Conservation (phyloP, 2,329 filamentous ascomycete genomes). For the Neodidymelliopsis sp. region DNA sequence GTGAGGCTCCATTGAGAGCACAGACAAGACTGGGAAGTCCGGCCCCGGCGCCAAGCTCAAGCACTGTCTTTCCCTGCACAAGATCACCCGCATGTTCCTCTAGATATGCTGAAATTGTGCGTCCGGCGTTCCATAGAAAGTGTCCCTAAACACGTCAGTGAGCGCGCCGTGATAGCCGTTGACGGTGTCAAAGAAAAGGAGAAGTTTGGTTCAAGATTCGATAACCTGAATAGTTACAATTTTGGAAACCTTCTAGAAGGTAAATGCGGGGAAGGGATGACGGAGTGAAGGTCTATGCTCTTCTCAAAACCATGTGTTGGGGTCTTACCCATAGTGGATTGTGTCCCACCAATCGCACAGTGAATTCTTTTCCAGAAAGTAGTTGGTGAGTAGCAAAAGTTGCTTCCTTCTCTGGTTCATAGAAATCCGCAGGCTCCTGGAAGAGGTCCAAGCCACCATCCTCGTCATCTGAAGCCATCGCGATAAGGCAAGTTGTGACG, state of each 20-base stretch:
- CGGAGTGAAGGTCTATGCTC: constrained; percentile 3
- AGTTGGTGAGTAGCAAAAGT: constrained; percentile 77
- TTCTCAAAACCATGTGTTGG: constrained; percentile 8
- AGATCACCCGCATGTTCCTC: constrained; percentile 69
- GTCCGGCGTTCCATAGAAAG: constrained; percentile 88
- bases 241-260: constrained; percentile 3
- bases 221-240: neutral
- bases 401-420: constrained; percentile 76
- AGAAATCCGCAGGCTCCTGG: constrained; percentile 81
- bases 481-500: constrained; percentile 21
- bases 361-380: constrained; percentile 69
- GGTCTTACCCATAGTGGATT: constrained; percentile 79
- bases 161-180: constrained; percentile 5
- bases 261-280: neutral
- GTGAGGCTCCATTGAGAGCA: constrained; percentile 71
- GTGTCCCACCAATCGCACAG: constrained; percentile 81
- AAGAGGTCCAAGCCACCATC: constrained; percentile 66
- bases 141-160: constrained; percentile 65
- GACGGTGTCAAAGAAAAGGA: neutral
- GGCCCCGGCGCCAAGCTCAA: constrained; percentile 89
- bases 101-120: constrained; percentile 78
- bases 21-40: constrained; percentile 83
- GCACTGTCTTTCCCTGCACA: constrained; percentile 72
- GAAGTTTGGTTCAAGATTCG: neutral
- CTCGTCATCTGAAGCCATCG: constrained; percentile 42